These are phyloP conservation scores for Cornus florida DNA, from an alignment of 148 eudicot genomes.

Conservation along the genomic window DNA sequence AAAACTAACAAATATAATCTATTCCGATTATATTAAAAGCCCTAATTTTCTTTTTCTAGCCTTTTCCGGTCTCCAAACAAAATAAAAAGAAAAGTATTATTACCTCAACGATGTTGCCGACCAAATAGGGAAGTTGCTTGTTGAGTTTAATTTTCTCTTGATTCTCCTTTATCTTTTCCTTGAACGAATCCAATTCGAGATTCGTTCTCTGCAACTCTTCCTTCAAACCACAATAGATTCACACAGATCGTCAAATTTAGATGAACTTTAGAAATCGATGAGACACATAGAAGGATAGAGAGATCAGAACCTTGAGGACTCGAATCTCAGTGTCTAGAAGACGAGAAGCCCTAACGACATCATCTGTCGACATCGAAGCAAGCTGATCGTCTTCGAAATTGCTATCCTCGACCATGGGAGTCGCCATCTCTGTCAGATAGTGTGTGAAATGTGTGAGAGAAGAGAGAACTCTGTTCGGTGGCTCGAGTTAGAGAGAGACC, in stretches of 20 bases:
- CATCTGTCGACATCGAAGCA: constrained; percentile 76
- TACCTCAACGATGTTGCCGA: constrained; percentile 97
- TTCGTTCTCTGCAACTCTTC: constrained; percentile 81
- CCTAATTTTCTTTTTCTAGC: not conserved
- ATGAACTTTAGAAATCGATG: not conserved
- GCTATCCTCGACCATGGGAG: constrained; percentile 73
- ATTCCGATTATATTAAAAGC: not conserved
- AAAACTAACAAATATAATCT: too few relatives aligned
- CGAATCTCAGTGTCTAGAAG: constrained; percentile 92
- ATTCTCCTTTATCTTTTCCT: constrained; percentile 93
- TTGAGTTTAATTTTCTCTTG: constrained; percentile 95
- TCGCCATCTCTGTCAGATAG: constrained; percentile 42
- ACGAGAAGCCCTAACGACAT: constrained; percentile 68
- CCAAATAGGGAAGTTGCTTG: constrained; percentile 94
- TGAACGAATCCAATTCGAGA: constrained; percentile 71
- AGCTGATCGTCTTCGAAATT: constrained; percentile 51
- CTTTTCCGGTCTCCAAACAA: too few relatives aligned
- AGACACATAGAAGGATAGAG: not conserved
- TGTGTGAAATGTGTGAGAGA: too few relatives aligned
- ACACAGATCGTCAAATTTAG: not conserved
- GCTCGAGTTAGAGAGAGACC: too few relatives aligned
- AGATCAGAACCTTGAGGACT: constrained; percentile 49
- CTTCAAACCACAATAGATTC: constrained; percentile 27
- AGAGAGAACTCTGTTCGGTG: too few relatives aligned
- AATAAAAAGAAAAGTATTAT: not conserved